phyloP scores from a whole-genome alignment of 2,329 filamentous ascomycete genomes.

The Colletotrichum lindemuthianum region DNA sequence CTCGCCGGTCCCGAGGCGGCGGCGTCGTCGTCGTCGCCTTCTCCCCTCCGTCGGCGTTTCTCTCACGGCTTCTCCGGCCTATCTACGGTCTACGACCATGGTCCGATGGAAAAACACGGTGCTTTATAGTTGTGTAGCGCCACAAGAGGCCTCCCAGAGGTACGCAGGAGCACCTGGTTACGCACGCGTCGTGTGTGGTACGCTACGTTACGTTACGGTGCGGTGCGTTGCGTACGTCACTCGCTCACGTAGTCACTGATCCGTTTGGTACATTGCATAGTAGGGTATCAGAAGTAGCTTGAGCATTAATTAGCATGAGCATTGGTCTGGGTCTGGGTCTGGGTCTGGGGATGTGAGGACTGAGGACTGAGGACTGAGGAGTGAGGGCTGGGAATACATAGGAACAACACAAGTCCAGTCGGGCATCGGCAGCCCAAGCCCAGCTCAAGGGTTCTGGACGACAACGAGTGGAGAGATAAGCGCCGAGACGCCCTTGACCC shows the following conservation, averaged over 20 bases:
- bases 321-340: background rate
- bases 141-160: slow-evolving; percentile 26
- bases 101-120: slow-evolving; percentile 22
- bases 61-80: background rate
- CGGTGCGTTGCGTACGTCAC: slow-evolving; percentile 25
- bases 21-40: background rate
- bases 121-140: slow-evolving; percentile 31
- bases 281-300: too few relatives aligned
- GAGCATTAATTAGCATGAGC: background rate
- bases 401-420: background rate
- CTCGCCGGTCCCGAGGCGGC: background rate
- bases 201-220: too few relatives aligned
- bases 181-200: slow-evolving; percentile 8
- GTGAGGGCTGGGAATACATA: slow-evolving; percentile 1
- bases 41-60: too few relatives aligned
- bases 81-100: background rate
- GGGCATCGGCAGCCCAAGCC: background rate
- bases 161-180: slow-evolving; percentile 2
- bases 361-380: too few relatives aligned
- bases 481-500: slow-evolving; percentile 9
- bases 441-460: background rate
- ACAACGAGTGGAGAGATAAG: slow-evolving; percentile 1
- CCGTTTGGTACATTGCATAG: background rate
- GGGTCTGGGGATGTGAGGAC: too few relatives aligned
- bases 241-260: slow-evolving; percentile 10